These are phyloP conservation scores for Thelonectria olida DNA, from an alignment of 2,329 filamentous ascomycete species.

Conservation along the genomic window DNA sequence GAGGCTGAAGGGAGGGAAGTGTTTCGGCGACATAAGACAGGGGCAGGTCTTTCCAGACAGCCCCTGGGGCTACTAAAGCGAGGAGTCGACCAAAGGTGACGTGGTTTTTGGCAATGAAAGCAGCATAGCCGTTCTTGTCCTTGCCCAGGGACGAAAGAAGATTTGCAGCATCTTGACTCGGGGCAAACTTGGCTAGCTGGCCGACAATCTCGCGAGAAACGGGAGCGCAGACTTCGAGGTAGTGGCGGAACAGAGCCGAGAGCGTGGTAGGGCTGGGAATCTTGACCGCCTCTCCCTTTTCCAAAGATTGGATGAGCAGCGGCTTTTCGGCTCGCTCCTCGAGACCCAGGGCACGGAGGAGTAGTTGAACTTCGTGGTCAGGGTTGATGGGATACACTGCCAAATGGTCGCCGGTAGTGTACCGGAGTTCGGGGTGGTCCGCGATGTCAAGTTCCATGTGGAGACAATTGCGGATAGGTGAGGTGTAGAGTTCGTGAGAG, in stretches of 20 bases:
- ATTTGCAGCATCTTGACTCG: slow-evolving; percentile 55
- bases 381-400: slow-evolving; percentile 52
- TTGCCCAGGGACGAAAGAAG: slow-evolving; percentile 22
- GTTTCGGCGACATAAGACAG: background rate
- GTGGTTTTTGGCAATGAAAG: slow-evolving; percentile 33
- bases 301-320: slow-evolving; percentile 34
- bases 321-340: slow-evolving; percentile 33
- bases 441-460: slow-evolving; percentile 50
- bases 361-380: slow-evolving; percentile 42
- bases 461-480: slow-evolving; percentile 39
- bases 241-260: slow-evolving; percentile 51
- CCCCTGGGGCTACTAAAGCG: slow-evolving; percentile 19
- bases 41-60: slow-evolving; percentile 26
- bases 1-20: slow-evolving; percentile 47
- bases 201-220: slow-evolving; percentile 52
- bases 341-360: slow-evolving; percentile 42
- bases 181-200: slow-evolving; percentile 55
- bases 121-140: slow-evolving; percentile 32
- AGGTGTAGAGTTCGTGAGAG: slow-evolving; percentile 31
- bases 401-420: slow-evolving; percentile 53
- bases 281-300: slow-evolving; percentile 27
- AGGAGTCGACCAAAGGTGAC: slow-evolving; percentile 40
- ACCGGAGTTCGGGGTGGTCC: slow-evolving; percentile 39
- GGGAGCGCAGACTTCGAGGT: slow-evolving; percentile 53
- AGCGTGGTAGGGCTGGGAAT: slow-evolving; percentile 52